Conservation (phyloP, 2,329 filamentous ascomycete genomes). For the Nemania sp. region DNA sequence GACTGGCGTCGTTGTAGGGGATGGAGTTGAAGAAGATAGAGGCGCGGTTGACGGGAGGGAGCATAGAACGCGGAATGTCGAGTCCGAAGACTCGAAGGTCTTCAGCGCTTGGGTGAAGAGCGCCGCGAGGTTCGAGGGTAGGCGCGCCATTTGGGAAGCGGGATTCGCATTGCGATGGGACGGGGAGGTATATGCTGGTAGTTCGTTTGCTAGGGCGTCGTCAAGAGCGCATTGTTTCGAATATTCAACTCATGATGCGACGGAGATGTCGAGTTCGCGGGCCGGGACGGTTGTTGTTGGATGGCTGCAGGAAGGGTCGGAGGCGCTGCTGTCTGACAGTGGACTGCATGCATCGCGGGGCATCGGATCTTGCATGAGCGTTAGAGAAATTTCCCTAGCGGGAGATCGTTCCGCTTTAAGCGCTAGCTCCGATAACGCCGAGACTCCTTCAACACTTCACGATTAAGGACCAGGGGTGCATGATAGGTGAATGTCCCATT, state of each 20-base stretch:
- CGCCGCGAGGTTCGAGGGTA: constrained; percentile 40
- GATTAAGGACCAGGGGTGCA: too few species aligned
- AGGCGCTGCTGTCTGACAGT: too few species aligned
- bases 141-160: constrained; percentile 29
- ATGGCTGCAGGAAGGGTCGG: neutral
- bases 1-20: neutral
- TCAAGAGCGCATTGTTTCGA: neutral
- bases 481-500: too few species aligned
- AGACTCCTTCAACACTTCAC: neutral
- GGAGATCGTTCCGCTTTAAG: neutral
- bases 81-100: constrained; percentile 49
- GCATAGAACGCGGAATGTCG: constrained; percentile 52
- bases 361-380: neutral
- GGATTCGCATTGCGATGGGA: constrained; percentile 25
- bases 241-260: neutral
- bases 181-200: neutral
- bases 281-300: neutral
- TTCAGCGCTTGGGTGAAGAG: constrained; percentile 52
- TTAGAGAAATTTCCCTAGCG: neutral
- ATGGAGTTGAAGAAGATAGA: neutral
- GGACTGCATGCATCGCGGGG: too few species aligned
- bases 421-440: constrained; percentile 24
- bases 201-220: too few species aligned
- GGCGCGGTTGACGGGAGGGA: constrained; percentile 41
- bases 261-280: neutral